Evolutionary conservation across 2,329 filamentous ascomycete species (phyloP).

Genomic region (Cephalotrichum gorgonifer): DNA sequence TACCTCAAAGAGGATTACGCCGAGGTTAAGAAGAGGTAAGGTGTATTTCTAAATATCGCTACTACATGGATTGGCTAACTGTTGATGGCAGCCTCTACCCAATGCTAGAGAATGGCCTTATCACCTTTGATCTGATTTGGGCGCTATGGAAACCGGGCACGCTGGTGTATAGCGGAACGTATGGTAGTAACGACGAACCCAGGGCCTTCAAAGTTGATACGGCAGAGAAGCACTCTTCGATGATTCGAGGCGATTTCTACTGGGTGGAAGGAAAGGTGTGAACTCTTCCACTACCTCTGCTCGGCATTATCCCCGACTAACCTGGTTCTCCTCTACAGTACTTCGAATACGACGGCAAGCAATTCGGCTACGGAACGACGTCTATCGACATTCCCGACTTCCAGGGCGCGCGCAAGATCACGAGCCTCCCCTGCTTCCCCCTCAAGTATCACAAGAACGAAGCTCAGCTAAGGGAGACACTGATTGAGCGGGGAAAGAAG

Average conservation of each 20-base stretch:
- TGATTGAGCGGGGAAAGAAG: constrained; percentile 74
- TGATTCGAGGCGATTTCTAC: constrained; percentile 67
- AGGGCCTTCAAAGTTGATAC: constrained; percentile 75
- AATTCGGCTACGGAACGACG: constrained; percentile 66
- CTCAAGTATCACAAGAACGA: constrained; percentile 71
- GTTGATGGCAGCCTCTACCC: constrained; percentile 57
- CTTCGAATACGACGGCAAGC: constrained; percentile 81
- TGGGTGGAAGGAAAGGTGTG: constrained; percentile 55
- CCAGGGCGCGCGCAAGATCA: constrained; percentile 74
- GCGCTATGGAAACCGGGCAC: constrained; percentile 82
- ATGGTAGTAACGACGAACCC: constrained; percentile 65
- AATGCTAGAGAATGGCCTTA: constrained; percentile 69
- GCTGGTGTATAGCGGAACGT: constrained; percentile 66
- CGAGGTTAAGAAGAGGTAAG: constrained; percentile 55
- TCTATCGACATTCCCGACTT: constrained; percentile 63
- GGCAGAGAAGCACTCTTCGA: constrained; percentile 57
- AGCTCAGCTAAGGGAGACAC: constrained; percentile 47
- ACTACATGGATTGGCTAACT: not conserved
- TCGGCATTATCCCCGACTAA: not conserved
- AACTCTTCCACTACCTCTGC: not conserved
- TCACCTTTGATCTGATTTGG: constrained; percentile 84
- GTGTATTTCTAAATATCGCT: not conserved
- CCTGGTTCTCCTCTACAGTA: constrained; percentile 34
- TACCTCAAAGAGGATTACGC: constrained; percentile 78
- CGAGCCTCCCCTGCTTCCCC: constrained; percentile 65